Base-by-base conservation (phyloP, 2,329 filamentous ascomycete species). In the Neoarthrinium moseri region DNA sequence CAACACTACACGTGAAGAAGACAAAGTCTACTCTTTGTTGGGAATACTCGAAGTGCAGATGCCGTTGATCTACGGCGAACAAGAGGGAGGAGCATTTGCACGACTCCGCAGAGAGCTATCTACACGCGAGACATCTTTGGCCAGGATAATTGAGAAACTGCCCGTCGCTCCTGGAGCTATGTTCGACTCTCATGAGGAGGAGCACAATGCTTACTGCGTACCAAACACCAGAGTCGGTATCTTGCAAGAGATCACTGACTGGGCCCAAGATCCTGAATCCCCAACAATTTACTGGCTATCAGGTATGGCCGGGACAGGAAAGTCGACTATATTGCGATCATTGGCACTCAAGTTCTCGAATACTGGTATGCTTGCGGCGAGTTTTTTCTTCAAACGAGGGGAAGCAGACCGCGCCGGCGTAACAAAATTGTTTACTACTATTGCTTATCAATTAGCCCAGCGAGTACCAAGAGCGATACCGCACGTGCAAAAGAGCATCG, bases 341-440 rank as follows among this genome's bases (percentile, higher is more conserved):
- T 22, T 68, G 3, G 63, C 64, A 15, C 27, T 41, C 6, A 23
- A n/a, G 1, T 49, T 51, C 4, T 30, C 13, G 17, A 18, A 48
- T 0, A 22, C 8, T 4, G 29, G 47, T 2, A 15, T 23, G 1
- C 52, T 61, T 7, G 56, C 51, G 1, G 60, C 52, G 1, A 59
- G 41, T 47, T 74, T 75, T 51, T 73, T 74, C 56, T 76, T 75
- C 54, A 71, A 70, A 42, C 64, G 59, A 48, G 67, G 65, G 2
- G 66, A 70, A 39, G 57, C 54, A 4, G 66, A 73, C 48, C 59
- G 65, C 24, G 62, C 63, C 2, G 61, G 61, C 41, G 58, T 63
- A 3, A 50, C 49, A 4, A 61, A 56, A 35, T 58, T 75, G 23
- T 61, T 75, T 12, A 56, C 67, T 0, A 74, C 70, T 0, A 54